Evolutionary conservation across 306 rosid species (phyloP), one percentile per base, ranked within the genome.

Genomic region (Rubus idaeus): DNA sequence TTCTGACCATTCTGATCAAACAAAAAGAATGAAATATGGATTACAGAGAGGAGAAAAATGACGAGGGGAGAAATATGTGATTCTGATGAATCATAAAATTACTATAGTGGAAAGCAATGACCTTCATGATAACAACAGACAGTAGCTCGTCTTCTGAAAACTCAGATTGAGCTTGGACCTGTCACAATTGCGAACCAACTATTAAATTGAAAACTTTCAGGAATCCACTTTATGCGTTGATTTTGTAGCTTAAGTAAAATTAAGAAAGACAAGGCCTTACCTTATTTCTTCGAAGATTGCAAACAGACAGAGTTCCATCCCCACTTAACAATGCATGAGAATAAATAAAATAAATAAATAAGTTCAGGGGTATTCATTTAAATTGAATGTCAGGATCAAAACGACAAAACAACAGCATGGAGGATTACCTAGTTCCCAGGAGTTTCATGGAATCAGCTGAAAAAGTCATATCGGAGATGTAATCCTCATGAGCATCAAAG

Each of bases 121-220:
- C 98, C 98, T 91, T 94, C 97, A 91, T 89, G 75, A 91, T 73
- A 84, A 94, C 97, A 76, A 94, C 91, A 50, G 97, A 91, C 45
- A 94, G 83, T 69, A 91, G 83, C 84, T 94, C 98, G 50, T 89
- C 97, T 87, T 90, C 98, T 5, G 97, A 91, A 86, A 89, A 94
- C 85, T 94, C 98, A 66, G 98, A 94, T 68, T 79, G 96, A 58
- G 86, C 83, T 77, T 94, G 95, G 65, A 94, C 89, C 96, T 94
- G 77, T 39, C 77, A 74, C 70, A 49, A 81, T 71, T 71, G 53
- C 56, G 84, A 71, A 80, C 77, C 57, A 53, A 75, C 39, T 70
- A n/a, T 75, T 37, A 72, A 75, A 39, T 51, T 79, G 23, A 42
- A 37, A 67, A 56, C 13, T 20, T 53, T 56, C 13, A 41, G 66